Evolutionary conservation across 108 stramenopile species (phyloP).

Genomic region (Cyclostephanos tholiformis): DNA sequence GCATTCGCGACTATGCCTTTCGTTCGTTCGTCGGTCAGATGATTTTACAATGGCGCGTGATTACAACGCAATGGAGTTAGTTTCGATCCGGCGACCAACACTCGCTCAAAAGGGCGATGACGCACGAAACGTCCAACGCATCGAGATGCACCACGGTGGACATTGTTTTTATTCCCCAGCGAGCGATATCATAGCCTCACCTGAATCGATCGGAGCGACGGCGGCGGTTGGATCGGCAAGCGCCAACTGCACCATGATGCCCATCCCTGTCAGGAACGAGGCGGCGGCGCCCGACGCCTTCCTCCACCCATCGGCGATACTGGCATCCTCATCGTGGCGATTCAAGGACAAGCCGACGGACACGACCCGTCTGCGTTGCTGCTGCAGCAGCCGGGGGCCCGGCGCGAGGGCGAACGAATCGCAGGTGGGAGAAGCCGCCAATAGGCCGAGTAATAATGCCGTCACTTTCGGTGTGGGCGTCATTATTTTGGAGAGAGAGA

Average conservation of each 20-base stretch:
- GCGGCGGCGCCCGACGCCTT: conserved; percentile 38
- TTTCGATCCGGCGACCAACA: not conserved
- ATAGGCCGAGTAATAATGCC: conserved; percentile 30
- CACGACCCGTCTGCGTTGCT: conserved; percentile 17
- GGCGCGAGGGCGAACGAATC: conserved; percentile 26
- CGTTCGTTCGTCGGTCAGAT: not conserved
- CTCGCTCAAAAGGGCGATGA: too few relatives aligned
- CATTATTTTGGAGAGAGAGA: not conserved
- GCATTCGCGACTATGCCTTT: conserved; percentile 5
- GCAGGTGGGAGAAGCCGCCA: conserved; percentile 18
- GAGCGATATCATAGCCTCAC: not conserved
- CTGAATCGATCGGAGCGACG: not conserved
- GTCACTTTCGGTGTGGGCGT: conserved; percentile 23
- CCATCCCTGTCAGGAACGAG: conserved; percentile 42
- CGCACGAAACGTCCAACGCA: too few relatives aligned
- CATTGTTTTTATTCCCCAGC: not conserved
- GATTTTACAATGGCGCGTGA: not conserved
- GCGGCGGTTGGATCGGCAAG: conserved; percentile 51
- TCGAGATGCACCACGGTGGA: too few relatives aligned
- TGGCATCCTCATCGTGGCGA: conserved; percentile 9
- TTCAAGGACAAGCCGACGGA: conserved; percentile 13
- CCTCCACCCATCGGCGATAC: conserved; percentile 31
- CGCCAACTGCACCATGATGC: conserved; percentile 46
- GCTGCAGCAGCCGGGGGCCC: not conserved
- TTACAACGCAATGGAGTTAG: not conserved